phyloP scores from a whole-genome alignment of 1,139 yeast genomes.

The Hyphopichia fennica region DNA sequence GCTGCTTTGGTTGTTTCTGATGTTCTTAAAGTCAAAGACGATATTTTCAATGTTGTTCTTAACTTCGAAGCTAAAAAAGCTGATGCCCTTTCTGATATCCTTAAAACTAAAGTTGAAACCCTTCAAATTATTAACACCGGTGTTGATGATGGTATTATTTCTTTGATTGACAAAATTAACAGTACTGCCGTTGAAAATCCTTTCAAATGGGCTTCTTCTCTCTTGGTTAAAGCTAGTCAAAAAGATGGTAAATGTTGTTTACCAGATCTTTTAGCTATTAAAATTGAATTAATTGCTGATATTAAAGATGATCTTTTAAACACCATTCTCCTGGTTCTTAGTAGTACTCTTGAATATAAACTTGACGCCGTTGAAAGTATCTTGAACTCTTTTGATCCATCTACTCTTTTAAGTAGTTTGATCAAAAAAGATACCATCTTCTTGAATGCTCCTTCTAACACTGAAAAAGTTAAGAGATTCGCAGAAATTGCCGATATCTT shows the following conservation, averaged over 20 bases:
- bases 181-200: slow-evolving; percentile 10
- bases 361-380: slow-evolving; percentile 1
- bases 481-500: slow-evolving; percentile 10
- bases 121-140: slow-evolving; percentile 21
- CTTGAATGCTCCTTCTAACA: slow-evolving; percentile 5
- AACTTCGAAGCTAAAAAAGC: slow-evolving; percentile 22
- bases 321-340: slow-evolving; percentile 2
- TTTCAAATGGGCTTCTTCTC: slow-evolving; percentile 19
- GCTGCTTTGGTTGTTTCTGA: slow-evolving; percentile 24
- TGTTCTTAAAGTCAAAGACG: slow-evolving; percentile 17
- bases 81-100: slow-evolving; percentile 12
- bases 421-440: slow-evolving; percentile 7
- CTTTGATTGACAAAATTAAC: slow-evolving; percentile 11
- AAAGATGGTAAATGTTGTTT: slow-evolving; percentile 21
- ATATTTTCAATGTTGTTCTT: slow-evolving; percentile 16
- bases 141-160: slow-evolving; percentile 12
- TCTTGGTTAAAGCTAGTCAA: slow-evolving; percentile 17
- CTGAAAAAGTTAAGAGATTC: slow-evolving; percentile 11
- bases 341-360: slow-evolving; percentile 1
- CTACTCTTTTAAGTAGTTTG: background rate
- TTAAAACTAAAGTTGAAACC: slow-evolving; percentile 13
- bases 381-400: slow-evolving; percentile 3
- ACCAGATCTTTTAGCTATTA: slow-evolving; percentile 21
- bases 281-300: slow-evolving; percentile 14
- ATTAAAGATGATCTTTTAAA: slow-evolving; percentile 12